Percentiles rank a stretch among this genome's conserved stretches.
Evolutionary conservation across 2,329 filamentous ascomycete genomes (phyloP).

Genomic region (Graphilbum ipis-grandicollis): DNA sequence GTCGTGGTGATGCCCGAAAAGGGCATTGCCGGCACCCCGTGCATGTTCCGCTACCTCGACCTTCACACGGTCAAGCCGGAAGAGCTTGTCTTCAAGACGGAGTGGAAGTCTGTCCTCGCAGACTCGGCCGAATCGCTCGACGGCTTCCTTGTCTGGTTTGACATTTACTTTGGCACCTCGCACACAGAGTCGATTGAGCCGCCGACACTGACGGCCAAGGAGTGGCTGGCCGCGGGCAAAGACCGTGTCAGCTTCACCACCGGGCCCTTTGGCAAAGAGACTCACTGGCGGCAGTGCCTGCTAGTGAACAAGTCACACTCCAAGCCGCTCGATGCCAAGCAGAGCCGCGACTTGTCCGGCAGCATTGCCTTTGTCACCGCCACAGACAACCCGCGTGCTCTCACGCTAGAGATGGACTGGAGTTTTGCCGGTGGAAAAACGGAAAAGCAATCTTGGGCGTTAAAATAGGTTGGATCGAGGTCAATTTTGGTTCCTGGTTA

Average conservation of each 20-base stretch:
- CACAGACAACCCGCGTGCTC: conserved; percentile 48
- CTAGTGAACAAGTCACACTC: conserved; percentile 48
- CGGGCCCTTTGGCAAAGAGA: conserved; percentile 56
- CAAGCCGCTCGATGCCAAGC: conserved; percentile 24
- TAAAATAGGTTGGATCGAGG: conserved; percentile 2
- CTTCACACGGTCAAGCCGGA: conserved; percentile 54
- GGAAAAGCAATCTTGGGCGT: conserved; percentile 28
- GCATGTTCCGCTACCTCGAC: conserved; percentile 57
- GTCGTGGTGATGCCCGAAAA: conserved; percentile 51
- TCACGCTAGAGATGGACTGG: conserved; percentile 51
- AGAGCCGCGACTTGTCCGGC: conserved; percentile 43
- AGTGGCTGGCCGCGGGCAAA: conserved; percentile 40
- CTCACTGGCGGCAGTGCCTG: conserved; percentile 82
- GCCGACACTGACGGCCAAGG: conserved; percentile 36
- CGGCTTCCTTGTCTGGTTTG: conserved; percentile 84
- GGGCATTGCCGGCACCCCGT: conserved; percentile 40
- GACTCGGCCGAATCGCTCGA: conserved; percentile 55
- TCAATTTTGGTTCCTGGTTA: too few species aligned
- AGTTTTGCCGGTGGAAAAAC: conserved; percentile 3
- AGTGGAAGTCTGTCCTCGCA: conserved; percentile 45
- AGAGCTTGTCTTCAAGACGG: conserved; percentile 59
- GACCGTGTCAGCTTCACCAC: conserved; percentile 76
- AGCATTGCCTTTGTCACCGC: conserved; percentile 54
- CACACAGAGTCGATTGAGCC: conserved; percentile 30
- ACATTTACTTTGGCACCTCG: conserved; percentile 69